A percentile compares a stretch with the other conserved stretches of the same genome.
Conservation (phyloP, 768 basidiomycete species). For the Termitomyces bulborhizus region DNA sequence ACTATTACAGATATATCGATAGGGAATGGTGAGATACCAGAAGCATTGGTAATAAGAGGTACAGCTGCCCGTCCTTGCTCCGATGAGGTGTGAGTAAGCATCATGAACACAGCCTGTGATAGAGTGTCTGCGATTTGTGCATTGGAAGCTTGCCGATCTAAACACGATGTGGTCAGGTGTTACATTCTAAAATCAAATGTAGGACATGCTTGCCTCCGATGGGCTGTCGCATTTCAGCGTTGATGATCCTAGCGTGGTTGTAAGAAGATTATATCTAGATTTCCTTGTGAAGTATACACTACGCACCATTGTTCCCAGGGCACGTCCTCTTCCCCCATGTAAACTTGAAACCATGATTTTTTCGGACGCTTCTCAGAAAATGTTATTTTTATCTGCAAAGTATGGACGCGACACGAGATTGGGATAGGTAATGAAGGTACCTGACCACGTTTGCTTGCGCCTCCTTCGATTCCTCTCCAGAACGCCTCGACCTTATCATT, state of each 20-base stretch:
- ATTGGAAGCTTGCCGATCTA: constrained; percentile 48
- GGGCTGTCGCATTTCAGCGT: constrained; percentile 72
- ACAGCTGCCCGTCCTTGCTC: constrained; percentile 70
- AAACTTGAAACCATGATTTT: constrained; percentile 74
- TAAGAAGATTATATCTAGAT: neutral
- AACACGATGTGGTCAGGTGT: neutral
- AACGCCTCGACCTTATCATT: constrained; percentile 73
- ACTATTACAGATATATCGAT: constrained; percentile 63
- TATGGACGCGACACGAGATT: neutral
- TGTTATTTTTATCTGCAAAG: constrained; percentile 56
- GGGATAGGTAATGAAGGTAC: constrained; percentile 25
- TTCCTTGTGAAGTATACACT: constrained; percentile 26
- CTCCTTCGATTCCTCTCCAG: constrained; percentile 70
- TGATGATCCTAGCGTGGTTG: constrained; percentile 60
- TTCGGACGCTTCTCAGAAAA: constrained; percentile 73
- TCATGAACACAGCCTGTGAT: constrained; percentile 59
- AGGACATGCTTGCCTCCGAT: constrained; percentile 51
- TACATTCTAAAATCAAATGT: neutral
- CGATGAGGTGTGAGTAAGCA: constrained; percentile 75
- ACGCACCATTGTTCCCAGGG: constrained; percentile 83
- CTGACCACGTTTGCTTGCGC: constrained; percentile 60
- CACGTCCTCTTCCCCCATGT: constrained; percentile 72
- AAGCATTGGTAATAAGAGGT: constrained; percentile 72
- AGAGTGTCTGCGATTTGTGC: constrained; percentile 54
- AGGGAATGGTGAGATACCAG: constrained; percentile 78